phyloP scores from a whole-genome alignment of 164 flowering plant species.

The Vitis amurensis region DNA sequence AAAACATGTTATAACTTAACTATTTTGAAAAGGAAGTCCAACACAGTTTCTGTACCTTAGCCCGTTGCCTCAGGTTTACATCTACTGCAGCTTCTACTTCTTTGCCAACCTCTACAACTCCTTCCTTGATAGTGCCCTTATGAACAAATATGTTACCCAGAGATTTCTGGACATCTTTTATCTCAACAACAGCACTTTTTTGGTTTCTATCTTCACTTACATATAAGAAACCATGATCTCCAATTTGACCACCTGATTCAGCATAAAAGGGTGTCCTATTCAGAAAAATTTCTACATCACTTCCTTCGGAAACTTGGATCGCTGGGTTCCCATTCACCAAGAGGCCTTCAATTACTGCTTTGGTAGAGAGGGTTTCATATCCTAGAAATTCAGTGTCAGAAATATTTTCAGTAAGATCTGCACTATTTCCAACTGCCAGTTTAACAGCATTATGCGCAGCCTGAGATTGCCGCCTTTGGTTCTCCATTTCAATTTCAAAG shows the following conservation, averaged over 20 bases:
- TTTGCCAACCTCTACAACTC: conserved; percentile 70
- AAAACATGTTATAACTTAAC: background rate
- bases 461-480: conserved; percentile 85
- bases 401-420: conserved; percentile 46
- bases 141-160: conserved; percentile 78
- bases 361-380: conserved; percentile 69
- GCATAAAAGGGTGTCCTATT: conserved; percentile 92
- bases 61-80: conserved; percentile 73
- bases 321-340: conserved; percentile 73
- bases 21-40: background rate
- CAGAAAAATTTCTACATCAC: conserved; percentile 77
- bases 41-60: conserved; percentile 51
- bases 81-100: conserved; percentile 89
- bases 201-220: conserved; percentile 36
- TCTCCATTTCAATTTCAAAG: conserved; percentile 84
- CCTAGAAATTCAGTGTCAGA: conserved; percentile 86
- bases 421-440: conserved; percentile 61
- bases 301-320: conserved; percentile 67
- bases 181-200: conserved; percentile 56
- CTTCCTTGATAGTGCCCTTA: conserved; percentile 73
- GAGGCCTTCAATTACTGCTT: conserved; percentile 72
- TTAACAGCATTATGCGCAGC: conserved; percentile 86
- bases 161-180: conserved; percentile 81
- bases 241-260: conserved; percentile 97
- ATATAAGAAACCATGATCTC: conserved; percentile 75